A percentile compares a stretch with the other conserved stretches of the same genome.
Evolutionary conservation across 2,329 filamentous ascomycete genomes (phyloP).

Genomic region (Fusarium solani-melongenae): DNA sequence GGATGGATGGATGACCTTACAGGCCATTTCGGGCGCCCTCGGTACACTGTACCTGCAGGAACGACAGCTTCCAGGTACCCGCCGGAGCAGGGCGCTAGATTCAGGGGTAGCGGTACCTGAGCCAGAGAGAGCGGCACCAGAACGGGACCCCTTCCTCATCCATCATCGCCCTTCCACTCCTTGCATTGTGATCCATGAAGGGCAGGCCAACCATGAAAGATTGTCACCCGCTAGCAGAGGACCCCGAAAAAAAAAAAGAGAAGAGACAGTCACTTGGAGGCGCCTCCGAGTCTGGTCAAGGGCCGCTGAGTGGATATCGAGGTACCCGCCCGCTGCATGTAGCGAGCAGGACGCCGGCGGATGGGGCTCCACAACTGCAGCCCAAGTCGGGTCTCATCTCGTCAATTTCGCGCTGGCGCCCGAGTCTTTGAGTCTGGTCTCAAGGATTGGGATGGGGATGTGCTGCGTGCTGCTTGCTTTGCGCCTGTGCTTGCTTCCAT

Average conservation of each 20-base stretch:
- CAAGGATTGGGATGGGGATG: conserved; percentile 7
- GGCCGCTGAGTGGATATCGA: conserved; percentile 14
- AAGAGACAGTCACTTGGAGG: not conserved
- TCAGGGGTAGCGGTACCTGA: conserved; percentile 33
- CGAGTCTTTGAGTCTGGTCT: conserved; percentile 37
- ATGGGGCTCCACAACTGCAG: conserved; percentile 39
- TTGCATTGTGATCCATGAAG: conserved; percentile 25
- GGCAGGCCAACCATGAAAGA: not conserved
- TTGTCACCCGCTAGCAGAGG: conserved; percentile 10
- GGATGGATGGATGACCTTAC: not conserved
- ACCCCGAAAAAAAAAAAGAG: not conserved
- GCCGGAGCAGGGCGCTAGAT: conserved; percentile 34
- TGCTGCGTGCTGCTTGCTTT: not conserved
- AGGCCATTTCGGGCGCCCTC: conserved; percentile 7
- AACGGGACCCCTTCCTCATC: conserved; percentile 4
- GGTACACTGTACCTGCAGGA: conserved; percentile 45
- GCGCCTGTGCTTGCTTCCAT: not conserved
- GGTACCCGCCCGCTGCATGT: not conserved
- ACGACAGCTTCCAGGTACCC: conserved; percentile 40
- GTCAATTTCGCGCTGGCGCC: conserved; percentile 47
- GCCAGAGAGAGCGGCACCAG: conserved; percentile 22
- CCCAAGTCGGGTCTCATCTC: conserved; percentile 43
- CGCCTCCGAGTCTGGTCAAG: conserved; percentile 17
- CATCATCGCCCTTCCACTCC: conserved; percentile 25
- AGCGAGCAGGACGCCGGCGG: not conserved